Evolutionary conservation across 139 green algal genomes (phyloP).

Genomic region (Limnomonas spitsbergensis): DNA sequence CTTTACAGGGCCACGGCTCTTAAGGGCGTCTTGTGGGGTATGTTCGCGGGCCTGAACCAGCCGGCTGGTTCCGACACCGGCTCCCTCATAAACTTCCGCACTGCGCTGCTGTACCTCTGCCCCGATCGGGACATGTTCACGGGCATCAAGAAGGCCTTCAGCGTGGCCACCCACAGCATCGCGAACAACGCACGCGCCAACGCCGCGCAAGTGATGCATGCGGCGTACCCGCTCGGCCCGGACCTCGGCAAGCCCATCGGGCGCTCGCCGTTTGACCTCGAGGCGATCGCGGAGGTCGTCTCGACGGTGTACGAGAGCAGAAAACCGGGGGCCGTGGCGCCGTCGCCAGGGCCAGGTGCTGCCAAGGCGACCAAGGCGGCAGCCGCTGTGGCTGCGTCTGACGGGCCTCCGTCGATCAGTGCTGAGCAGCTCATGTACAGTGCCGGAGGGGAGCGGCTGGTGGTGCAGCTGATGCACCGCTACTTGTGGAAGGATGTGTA

Average conservation of each 20-base stretch:
- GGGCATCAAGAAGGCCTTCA: conserved; percentile 49
- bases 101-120: conserved; percentile 54
- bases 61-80: not conserved
- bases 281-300: conserved; percentile 28
- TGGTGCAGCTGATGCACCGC: conserved; percentile 43
- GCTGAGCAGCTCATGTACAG: conserved; percentile 55
- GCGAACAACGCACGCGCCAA: conserved; percentile 9
- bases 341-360: not conserved
- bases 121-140: conserved; percentile 46
- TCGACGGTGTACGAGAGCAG: conserved; percentile 27
- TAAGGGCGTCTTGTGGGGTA: conserved; percentile 42
- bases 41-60: conserved; percentile 24
- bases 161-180: not conserved
- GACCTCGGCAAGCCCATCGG: conserved; percentile 17
- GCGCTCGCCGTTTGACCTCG: conserved; percentile 22
- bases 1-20: conserved; percentile 17
- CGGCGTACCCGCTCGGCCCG: conserved; percentile 45
- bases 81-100: conserved; percentile 22
- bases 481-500: conserved; percentile 54
- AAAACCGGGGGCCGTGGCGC: not conserved
- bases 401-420: conserved; percentile 24
- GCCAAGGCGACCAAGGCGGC: not conserved
- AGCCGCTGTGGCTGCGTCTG: not conserved
- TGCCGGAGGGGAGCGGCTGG: conserved; percentile 37
- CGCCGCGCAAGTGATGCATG: conserved; percentile 22